These are phyloP conservation scores for Coemansia sp. DNA, from an alignment of 192 early-diverging fungal species.

Conservation along the genomic window DNA sequence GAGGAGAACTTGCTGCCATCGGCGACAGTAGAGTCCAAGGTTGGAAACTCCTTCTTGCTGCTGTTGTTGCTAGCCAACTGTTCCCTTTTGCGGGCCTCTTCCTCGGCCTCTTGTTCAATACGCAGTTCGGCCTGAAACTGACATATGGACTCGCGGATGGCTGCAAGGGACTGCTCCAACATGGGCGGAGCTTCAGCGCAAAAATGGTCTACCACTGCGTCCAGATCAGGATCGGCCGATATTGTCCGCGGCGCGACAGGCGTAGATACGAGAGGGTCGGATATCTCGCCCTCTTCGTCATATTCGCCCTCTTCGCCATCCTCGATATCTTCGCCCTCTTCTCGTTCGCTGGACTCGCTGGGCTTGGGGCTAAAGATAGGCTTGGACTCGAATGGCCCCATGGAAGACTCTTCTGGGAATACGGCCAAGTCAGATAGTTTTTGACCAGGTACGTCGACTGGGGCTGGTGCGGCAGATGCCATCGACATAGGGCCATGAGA, in stretches of 20 bases:
- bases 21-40: not conserved
- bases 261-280: constrained; percentile 23
- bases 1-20: not conserved
- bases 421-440: not conserved
- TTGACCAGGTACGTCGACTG: not conserved
- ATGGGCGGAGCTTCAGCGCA: constrained; percentile 3
- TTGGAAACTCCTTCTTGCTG: constrained; percentile 1
- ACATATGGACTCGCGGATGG: constrained; percentile 30
- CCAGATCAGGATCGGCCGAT: constrained; percentile 15
- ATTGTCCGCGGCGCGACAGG: not conserved
- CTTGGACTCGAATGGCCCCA: not conserved
- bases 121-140: constrained; percentile 41
- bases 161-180: constrained; percentile 31
- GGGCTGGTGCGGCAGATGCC: not conserved
- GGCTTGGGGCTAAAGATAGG: not conserved
- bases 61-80: not conserved
- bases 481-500: not conserved
- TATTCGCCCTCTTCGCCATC: constrained; percentile 49
- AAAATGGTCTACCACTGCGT: constrained; percentile 18
- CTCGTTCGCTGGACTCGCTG: constrained; percentile 14
- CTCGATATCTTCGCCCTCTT: constrained; percentile 19
- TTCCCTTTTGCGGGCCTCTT: constrained; percentile 23
- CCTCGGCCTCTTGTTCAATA: constrained; percentile 36
- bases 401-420: not conserved
- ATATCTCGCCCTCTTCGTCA: constrained; percentile 56